Evolutionary conservation across 169 alveolate genomes (phyloP), one percentile per base, ranked within the genome.

Genomic region (Blepharisma undulans): DNA sequence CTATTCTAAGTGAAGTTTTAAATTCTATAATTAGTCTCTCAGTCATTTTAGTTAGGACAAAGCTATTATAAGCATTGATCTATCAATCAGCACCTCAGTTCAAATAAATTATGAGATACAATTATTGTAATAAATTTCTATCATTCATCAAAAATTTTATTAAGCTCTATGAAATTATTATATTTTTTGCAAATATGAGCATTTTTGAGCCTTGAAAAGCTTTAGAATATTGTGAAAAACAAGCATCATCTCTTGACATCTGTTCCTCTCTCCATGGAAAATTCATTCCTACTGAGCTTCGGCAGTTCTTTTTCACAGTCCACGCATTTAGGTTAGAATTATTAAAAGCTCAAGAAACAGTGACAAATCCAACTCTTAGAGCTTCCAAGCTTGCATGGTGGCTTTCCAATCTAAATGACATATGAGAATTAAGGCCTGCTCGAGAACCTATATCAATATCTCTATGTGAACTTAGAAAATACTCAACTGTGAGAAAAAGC

Each of bases 281-380:
- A 34, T 74, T 88, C 79, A 19, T 88, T n/a, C 92, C 92, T 32
- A 34, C 85, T 30, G 87, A 88, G 59, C 74, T 88, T 30, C 25
- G 87, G 30, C 87, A 34, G 22, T 72, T 25, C 59, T 88, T 14
- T 32, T 88, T 30, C 25, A 18, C 87, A 30, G 77, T 88, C 22
- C 85, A 88, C 59, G 88, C 92, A n/a, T 48, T 76, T 3, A 22
- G 92, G 18, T 29, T 88, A 2, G 92, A 88, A 76, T 3, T 88
- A 1, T 21, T 74, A 18, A 33, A 61, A 48, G n/a, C 74, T 22
- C 29, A 66, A 33, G 92, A 88, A 76, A 21, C 22, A 30, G 34
- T 61, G 34, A 27, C 21, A 19, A 36, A 76, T 10, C 22, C 85
- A 22, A 76, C 86, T 21, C 29, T 88, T 21, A 32, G 7, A 8